Evolutionary conservation across 2,329 filamentous ascomycete genomes (phyloP), one percentile per base, ranked within the genome.

Genomic region (Venturia nashicola): DNA sequence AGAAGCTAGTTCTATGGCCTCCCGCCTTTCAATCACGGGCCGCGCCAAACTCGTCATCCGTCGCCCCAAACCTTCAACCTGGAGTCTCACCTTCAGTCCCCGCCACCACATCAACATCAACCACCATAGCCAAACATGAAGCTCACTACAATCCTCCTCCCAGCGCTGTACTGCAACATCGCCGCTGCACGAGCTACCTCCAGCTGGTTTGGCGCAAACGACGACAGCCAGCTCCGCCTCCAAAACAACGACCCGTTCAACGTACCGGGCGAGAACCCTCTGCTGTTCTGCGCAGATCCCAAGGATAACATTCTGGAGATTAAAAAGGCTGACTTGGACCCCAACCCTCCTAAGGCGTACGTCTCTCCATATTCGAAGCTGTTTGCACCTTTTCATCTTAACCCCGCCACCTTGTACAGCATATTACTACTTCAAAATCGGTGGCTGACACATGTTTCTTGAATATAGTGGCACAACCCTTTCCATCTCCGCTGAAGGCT

Each of bases 311-410:
- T 92, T 65, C 79, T 97, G 69, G 77, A 79, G 54, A 91, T 99
- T 71, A 80, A 91, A 67, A 83, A 83, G 59, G 91, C 97, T 64
- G 86, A 97, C 71, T 77, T 99, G 65, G 72, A 76, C 43, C 94
- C 94, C 16, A 97, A 97, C 76, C 94, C 93, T 66, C 94, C 94
- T 43, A 73, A 84, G 72, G 81, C 91, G 93, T 97, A 85, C 72
- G 89, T 83, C 39, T 62, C 70, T 67, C 32, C 43, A 44, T 40
- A 7, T 34, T 27, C 62, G 27, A 59, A 6, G 34, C 42, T 48
- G 51, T 36, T 61, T 23, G 34, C 34, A 5, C 34, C 5, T 16
- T 18, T n/a, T 55, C 57, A 23, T 63, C 59, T 54, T 4, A 5
- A 8, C 18, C 27, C 51, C 51, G 51, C 16, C 54, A 43, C 4